Evolutionary conservation across 768 basidiomycete genomes (phyloP).

Genomic region (Mycena venus): DNA sequence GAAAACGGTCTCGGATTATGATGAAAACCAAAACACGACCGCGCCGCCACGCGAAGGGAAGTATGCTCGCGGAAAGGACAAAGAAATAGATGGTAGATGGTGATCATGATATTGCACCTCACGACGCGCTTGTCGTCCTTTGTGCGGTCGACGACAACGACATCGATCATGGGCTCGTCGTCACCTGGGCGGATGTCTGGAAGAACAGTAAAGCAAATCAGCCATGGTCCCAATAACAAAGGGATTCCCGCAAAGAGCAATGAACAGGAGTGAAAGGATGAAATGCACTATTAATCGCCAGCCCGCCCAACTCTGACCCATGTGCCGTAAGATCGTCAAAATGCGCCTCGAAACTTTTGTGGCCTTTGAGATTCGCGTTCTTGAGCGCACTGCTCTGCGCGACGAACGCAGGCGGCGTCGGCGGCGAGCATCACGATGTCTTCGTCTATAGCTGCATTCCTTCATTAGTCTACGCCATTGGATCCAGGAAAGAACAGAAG

Average conservation of each 20-base stretch:
- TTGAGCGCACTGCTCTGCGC: conserved; percentile 35
- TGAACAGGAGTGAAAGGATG: not conserved
- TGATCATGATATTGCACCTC: conserved; percentile 23
- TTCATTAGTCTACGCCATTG: too few species aligned
- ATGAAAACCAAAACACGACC: too few species aligned
- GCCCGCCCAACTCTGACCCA: conserved; percentile 52
- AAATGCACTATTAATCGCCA: conserved; percentile 58
- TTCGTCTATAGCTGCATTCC: too few species aligned
- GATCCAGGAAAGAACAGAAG: too few species aligned
- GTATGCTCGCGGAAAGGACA: too few species aligned
- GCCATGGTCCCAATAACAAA: not conserved
- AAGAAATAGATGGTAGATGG: too few species aligned
- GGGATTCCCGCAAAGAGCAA: not conserved
- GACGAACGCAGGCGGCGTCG: conserved; percentile 28
- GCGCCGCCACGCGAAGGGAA: too few species aligned
- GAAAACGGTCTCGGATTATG: too few species aligned
- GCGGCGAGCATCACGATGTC: conserved; percentile 29
- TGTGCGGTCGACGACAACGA: conserved; percentile 49
- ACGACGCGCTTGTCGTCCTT: conserved; percentile 42
- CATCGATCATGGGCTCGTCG: conserved; percentile 73
- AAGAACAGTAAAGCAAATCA: too few species aligned
- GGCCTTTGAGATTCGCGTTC: conserved; percentile 66
- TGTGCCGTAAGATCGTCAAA: conserved; percentile 58
- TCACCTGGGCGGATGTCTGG: conserved; percentile 67
- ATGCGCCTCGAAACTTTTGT: too few species aligned